Evolutionary conservation across 768 basidiomycete species (phyloP).

Genomic region (Neoboletus magnificus): DNA sequence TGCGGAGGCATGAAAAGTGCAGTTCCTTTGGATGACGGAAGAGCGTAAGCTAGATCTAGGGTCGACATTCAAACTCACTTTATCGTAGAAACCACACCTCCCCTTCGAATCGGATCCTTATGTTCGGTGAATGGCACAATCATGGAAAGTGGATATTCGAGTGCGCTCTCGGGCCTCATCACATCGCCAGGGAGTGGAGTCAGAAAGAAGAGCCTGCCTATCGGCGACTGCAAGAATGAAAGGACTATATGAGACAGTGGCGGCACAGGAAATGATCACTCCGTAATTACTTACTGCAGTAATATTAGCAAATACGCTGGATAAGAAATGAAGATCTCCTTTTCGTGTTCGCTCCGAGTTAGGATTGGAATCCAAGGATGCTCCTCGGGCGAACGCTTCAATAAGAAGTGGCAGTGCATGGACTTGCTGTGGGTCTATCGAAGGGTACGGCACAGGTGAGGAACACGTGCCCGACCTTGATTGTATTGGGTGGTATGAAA

Average conservation of each 20-base stretch:
- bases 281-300: slow-evolving; percentile 55
- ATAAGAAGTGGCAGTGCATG: slow-evolving; percentile 78
- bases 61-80: slow-evolving; percentile 51
- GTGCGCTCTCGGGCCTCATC: slow-evolving; percentile 38
- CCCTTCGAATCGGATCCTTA: slow-evolving; percentile 77
- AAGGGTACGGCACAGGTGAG: slow-evolving; percentile 69
- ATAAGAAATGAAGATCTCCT: slow-evolving; percentile 84
- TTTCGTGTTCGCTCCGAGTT: slow-evolving; percentile 55
- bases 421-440: slow-evolving; percentile 49
- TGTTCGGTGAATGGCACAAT: slow-evolving; percentile 89
- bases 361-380: slow-evolving; percentile 49
- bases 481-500: slow-evolving; percentile 65
- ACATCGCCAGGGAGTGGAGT: slow-evolving; percentile 58
- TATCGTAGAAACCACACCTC: slow-evolving; percentile 82
- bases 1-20: slow-evolving; percentile 62
- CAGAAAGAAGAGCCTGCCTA: slow-evolving; percentile 78
- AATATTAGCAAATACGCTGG: slow-evolving; percentile 92
- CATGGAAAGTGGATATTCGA: slow-evolving; percentile 82
- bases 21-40: slow-evolving; percentile 53
- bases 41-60: slow-evolving; percentile 12
- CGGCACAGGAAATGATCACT: not conserved
- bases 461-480: slow-evolving; percentile 80
- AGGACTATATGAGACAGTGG: not conserved
- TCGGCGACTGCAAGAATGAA: slow-evolving; percentile 50
- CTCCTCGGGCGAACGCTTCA: slow-evolving; percentile 83